Conservation (phyloP, 2,329 filamentous ascomycete species). For the Verticillium longisporum region DNA sequence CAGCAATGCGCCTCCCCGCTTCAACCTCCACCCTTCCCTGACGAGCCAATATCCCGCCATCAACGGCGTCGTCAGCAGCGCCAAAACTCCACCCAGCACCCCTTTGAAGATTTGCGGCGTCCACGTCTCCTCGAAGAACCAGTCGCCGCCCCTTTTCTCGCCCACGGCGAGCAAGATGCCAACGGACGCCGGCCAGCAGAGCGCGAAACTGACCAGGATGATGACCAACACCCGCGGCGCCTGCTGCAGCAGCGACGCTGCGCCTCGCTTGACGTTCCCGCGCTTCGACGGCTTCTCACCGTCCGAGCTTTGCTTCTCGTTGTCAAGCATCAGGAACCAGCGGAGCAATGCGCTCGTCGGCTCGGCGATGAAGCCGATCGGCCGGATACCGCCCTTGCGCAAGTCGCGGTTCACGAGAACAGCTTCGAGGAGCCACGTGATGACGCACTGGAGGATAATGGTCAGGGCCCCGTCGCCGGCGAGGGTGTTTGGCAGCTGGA, state of each 20-base stretch:
- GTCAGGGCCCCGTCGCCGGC: conserved; percentile 43
- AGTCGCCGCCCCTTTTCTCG: conserved; percentile 30
- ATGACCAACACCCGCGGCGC: conserved; percentile 26
- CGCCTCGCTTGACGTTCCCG: conserved; percentile 20
- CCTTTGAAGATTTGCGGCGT: conserved; percentile 43
- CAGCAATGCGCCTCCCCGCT: neutral
- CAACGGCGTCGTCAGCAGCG: conserved; percentile 37
- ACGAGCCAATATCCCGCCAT: conserved; percentile 44
- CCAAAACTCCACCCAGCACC: conserved; percentile 37
- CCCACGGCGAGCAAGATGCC: conserved; percentile 35
- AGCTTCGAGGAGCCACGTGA: conserved; percentile 45
- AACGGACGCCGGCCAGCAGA: conserved; percentile 36
- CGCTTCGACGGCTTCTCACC: conserved; percentile 11
- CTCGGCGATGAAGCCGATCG: conserved; percentile 36
- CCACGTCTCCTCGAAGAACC: conserved; percentile 34
- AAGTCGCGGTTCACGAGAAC: conserved; percentile 41
- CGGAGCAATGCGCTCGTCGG: conserved; percentile 25
- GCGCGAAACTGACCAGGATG: conserved; percentile 28
- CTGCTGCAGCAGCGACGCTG: conserved; percentile 21
- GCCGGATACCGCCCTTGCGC: conserved; percentile 32
- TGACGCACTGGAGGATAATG: conserved; percentile 40
- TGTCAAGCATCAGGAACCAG: conserved; percentile 37
- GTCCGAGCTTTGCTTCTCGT: conserved; percentile 1
- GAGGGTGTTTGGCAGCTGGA: conserved; percentile 42
- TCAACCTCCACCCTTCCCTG: conserved; percentile 37